Base-by-base conservation (phyloP, 208 protist genomes). In the Leishmania tarentolae region DNA sequence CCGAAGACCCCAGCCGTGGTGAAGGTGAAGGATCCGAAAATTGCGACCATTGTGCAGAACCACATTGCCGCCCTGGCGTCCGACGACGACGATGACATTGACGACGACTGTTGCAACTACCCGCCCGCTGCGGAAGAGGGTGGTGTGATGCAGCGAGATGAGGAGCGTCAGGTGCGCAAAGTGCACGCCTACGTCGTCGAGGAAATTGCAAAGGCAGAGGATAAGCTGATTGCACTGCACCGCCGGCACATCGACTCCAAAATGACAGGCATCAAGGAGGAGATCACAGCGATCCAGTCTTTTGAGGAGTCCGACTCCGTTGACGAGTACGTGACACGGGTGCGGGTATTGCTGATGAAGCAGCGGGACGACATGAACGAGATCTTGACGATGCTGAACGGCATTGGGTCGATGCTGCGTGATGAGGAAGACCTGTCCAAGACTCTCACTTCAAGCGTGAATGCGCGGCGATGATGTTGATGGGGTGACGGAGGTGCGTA, bases 201-300 rank as follows among this genome's bases (percentile, higher is more conserved):
- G 78, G 93, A 95, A 76, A 99, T 99, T 71, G 88, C 95, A 44
- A 96, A 97, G 77, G 95, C 97, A n/a, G 95, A 99, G 86, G 97
- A 98, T 46, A 97, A 98, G 83, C 84, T 98, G 42, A 90, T 98
- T n/a, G 88, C 89, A 28, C 84, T 96, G 76, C 97, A 99, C 77
- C 91, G 96, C 53, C 87, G 97, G 42, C 96, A 99, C 81, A 97
- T 99, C 75, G 94, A 98, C 82, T 90, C 91, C 72, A 97, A 98
- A 77, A 99, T 98, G 95, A 96, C 94, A 8, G 89, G 98, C 3
- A 96, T 99, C 69, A 98, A 98, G 80, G 90, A 98, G 61, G 96
- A 99, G 79, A 98, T 99, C 77, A 81, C 87, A 17, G 92, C 95
- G 4, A 96, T 99, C 63, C 90, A 98, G 82, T 56, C 87, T 37